Conservation (phyloP, 176 grass and related monocot genomes). For the Urochloa ruziziensis region DNA sequence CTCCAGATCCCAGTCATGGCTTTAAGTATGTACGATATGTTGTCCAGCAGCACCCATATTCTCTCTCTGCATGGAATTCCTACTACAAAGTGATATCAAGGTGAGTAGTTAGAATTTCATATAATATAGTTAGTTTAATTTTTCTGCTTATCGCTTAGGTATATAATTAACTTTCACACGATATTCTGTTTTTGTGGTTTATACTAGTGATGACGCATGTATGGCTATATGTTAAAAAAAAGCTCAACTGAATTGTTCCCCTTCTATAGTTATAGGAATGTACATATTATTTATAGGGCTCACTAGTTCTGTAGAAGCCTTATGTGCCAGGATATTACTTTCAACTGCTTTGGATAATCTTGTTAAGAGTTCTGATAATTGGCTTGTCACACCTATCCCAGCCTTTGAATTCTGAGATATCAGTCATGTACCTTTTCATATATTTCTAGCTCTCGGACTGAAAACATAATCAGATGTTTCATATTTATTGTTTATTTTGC, state of each 20-base stretch:
- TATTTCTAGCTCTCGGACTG: background rate
- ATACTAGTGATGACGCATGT: background rate
- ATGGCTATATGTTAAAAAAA: background rate
- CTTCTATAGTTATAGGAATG: background rate
- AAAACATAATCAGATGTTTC: constrained; percentile 8
- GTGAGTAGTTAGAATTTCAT: constrained; percentile 33
- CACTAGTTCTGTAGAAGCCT: background rate
- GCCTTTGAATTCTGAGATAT: background rate
- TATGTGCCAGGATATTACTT: background rate
- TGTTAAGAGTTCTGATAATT: background rate
- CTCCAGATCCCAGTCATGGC: constrained; percentile 80
- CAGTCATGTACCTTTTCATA: background rate
- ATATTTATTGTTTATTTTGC: constrained; percentile 16
- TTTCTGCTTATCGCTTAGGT: background rate
- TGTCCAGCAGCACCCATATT: constrained; percentile 80
- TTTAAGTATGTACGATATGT: constrained; percentile 90
- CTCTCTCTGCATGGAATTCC: constrained; percentile 82
- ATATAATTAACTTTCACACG: background rate
- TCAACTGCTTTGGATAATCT: background rate
- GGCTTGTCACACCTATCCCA: background rate
- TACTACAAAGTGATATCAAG: constrained; percentile 93
- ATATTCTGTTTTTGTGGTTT: background rate
- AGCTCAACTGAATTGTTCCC: background rate
- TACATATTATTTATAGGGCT: background rate
- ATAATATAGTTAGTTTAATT: background rate